Conservation (phyloP, 148 eudicot genomes). For the Diospyros lotus region DNA sequence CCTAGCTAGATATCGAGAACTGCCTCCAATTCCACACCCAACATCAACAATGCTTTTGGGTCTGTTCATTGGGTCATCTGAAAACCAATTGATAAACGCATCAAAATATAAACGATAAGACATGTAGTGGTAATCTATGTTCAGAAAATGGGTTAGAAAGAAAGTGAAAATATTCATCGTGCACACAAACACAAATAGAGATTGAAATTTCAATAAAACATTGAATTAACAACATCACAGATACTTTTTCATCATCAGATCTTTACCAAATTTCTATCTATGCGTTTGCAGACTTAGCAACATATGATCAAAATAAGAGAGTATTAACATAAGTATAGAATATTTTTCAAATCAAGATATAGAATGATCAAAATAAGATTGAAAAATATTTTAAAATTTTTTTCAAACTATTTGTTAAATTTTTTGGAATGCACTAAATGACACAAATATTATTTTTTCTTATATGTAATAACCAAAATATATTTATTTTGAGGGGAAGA, state of each 20-base stretch:
- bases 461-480: no score
- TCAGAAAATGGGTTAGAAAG: not conserved
- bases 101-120: not conserved
- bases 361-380: no score
- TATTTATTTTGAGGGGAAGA: not conserved
- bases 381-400: no score
- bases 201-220: not conserved
- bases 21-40: conserved; percentile 95
- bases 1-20: conserved; percentile 71
- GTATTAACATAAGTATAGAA: no score
- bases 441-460: no score
- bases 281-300: not conserved
- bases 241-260: not conserved
- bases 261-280: not conserved
- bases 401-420: no score
- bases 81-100: conserved; percentile 12
- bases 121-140: not conserved
- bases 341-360: no score
- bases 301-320: no score
- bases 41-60: conserved; percentile 69
- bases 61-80: conserved; percentile 51
- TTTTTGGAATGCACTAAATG: no score
- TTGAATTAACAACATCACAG: not conserved
- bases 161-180: no score
- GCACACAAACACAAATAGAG: no score